A percentile compares a stretch with the other conserved stretches of the same genome.
Conservation (phyloP, 2,329 filamentous ascomycete genomes). For the Monilinia polystroma region DNA sequence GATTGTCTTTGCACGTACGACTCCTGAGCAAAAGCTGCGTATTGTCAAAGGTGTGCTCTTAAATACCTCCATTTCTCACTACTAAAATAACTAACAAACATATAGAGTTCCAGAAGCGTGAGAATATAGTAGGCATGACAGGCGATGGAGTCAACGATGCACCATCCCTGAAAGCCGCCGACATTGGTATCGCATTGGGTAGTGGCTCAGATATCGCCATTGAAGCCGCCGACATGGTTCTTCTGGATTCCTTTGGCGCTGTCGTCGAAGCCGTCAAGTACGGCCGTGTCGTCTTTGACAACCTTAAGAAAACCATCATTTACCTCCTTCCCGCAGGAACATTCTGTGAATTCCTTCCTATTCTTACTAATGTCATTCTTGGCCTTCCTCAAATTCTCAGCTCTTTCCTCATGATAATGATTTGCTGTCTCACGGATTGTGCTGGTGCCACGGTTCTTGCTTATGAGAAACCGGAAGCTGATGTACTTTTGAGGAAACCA, state of each 20-base stretch:
- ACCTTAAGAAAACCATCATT: constrained; percentile 67
- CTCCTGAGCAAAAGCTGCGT: constrained; percentile 73
- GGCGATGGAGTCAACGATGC: constrained; percentile 50
- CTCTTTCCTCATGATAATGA: constrained; percentile 53
- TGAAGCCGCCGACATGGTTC: constrained; percentile 60
- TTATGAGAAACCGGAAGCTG: constrained; percentile 73
- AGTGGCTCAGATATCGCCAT: constrained; percentile 60
- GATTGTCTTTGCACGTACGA: constrained; percentile 72
- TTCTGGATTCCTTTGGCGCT: constrained; percentile 68
- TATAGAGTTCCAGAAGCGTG: constrained; percentile 47
- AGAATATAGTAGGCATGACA: constrained; percentile 55
- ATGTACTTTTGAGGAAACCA: constrained; percentile 67
- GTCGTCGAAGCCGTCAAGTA: constrained; percentile 72
- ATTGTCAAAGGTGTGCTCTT: constrained; percentile 62
- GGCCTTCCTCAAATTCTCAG: constrained; percentile 59
- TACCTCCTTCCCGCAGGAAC: constrained; percentile 59
- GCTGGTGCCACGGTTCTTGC: constrained; percentile 69
- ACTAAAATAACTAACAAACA: background rate
- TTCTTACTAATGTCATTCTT: constrained; percentile 58
- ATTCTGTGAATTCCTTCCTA: constrained; percentile 59
- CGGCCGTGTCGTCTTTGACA: constrained; percentile 75
- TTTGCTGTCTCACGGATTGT: constrained; percentile 69
- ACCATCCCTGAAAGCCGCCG: constrained; percentile 58
- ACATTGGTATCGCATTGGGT: constrained; percentile 63
- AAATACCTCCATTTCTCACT: background rate